Base-by-base conservation (phyloP, 257 asterid species). In the Cynanchum wilfordii region DNA sequence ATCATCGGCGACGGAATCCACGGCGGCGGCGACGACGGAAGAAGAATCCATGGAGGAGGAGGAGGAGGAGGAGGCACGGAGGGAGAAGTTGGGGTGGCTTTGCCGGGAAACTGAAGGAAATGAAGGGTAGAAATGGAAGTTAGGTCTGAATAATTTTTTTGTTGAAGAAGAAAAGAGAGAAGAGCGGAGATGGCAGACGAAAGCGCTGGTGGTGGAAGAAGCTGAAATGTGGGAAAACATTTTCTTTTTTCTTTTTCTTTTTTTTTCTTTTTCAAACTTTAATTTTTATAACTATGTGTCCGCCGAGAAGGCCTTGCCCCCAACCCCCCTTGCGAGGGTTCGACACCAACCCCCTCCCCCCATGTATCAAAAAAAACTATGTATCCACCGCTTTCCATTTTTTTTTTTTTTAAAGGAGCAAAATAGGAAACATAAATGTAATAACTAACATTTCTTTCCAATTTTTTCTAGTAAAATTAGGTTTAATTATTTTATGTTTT, bases 1-100 rank as follows among this genome's bases (percentile, higher is more conserved):
- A 80, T 82, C 88, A 17, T 86, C 86, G 52, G 95, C 72, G 75
- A 92, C 80, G 60, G 92, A 89, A 62, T 88, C 93, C 63, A 88
- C 84, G 73, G 91, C 75, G 71, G 86, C 68, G 74, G 86, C 64
- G 59, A 64, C 64, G 59, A 68, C 40, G 40, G 84, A 55, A 29
- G 86, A 66, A 24, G 86, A 71, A 72, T 89, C 97, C 97, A 93
- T 93, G 7, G 68, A 51, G 0, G 89, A 82, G 49, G 81, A 40
- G 45, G 47, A 42, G 40, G 40, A 36, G 16, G 68, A 52, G 0
- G 89, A 81, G 50, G 80, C 68, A 33, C 66, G 60, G 30, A 51
- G 52, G 57, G 67, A 75, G 44, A 73, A 77, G 60, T 70, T 57
- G 75, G 85, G 55, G 76, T 27, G 85, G 85, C 80, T 86, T 71